Evolutionary conservation across 1,284 basidiomycete species (phyloP).

Genomic region (Pseudozyma thailandica): DNA sequence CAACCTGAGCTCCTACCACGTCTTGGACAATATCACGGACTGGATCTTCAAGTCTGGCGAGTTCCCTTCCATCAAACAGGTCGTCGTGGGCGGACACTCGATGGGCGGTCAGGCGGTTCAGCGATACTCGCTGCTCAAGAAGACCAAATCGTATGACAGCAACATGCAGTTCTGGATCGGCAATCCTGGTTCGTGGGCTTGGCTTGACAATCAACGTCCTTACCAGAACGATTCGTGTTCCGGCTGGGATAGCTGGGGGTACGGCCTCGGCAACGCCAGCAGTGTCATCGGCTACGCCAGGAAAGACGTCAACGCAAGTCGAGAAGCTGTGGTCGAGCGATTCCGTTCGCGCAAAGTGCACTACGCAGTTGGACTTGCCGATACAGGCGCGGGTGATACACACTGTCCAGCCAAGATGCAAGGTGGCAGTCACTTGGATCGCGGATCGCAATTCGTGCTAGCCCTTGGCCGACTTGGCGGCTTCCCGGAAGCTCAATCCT

Average conservation of each 20-base stretch:
- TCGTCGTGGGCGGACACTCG: conserved; percentile 64
- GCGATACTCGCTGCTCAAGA: conserved; percentile 59
- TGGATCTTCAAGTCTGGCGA: conserved; percentile 50
- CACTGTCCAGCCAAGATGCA: conserved; percentile 60
- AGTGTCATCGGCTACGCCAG: conserved; percentile 49
- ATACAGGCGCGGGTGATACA: conserved; percentile 61
- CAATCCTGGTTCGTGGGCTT: conserved; percentile 64
- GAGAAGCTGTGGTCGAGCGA: conserved; percentile 43
- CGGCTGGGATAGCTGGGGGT: conserved; percentile 51
- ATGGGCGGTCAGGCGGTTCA: conserved; percentile 61
- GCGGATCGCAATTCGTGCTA: conserved; percentile 58
- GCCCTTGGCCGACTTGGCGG: conserved; percentile 31
- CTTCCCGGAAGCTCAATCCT: conserved; percentile 53
- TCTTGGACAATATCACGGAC: conserved; percentile 58
- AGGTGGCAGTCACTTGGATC: conserved; percentile 61
- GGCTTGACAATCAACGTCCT: conserved; percentile 49
- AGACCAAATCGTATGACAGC: conserved; percentile 56
- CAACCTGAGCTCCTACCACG: conserved; percentile 50
- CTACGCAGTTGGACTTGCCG: conserved; percentile 57
- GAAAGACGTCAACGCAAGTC: conserved; percentile 50
- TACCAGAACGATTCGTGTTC: conserved; percentile 29
- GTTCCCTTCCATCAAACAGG: conserved; percentile 59
- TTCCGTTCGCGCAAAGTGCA: conserved; percentile 52
- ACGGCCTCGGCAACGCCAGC: conserved; percentile 50
- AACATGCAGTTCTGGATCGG: conserved; percentile 63